Base-by-base conservation (phyloP, 371 early-diverging fungal genomes). In the Smittium mucronatum region DNA sequence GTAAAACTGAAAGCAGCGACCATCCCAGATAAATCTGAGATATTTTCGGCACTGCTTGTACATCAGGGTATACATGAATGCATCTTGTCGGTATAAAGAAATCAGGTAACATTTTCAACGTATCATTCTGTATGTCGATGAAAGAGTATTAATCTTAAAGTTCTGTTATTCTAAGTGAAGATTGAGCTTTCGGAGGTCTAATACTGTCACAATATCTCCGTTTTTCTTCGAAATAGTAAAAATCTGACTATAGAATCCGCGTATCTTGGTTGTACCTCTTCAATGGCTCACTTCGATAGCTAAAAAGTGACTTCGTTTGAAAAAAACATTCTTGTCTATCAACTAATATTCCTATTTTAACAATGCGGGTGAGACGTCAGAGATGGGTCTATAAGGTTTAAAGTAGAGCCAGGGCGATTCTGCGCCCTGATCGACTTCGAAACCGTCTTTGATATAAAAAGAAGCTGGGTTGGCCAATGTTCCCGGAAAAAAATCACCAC, bases 11-110 rank as follows among this genome's bases (percentile, higher is more conserved):
- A 81, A 83, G n/a, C 72, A 69, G 30, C 76, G 70, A 17, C 75
- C 76, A 32, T 80, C 72, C 76, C 81, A 83, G n/a, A 70, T 58
- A 63, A 82, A 81, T 36, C 77, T 81, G 15, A 83, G 76, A 67
- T 72, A 81, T 0, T 68, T 65, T 70, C 67, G 70, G 75, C 71
- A 26, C 75, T 75, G 2, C 69, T 47, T 61, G 25, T 72, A 71
- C n/a, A 78, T 71, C 0, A 75, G 75, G 65, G 77, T 76, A 26
- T 75, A 73, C 63, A 78, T 71, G 26, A 76, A 78, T 16, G 78
- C 74, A 63, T 75, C 72, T 68, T 76, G 78, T 31, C 77, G 69
- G 66, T 71, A 74, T 63, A 80, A 63, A 26, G n/a, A n/a, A 2
- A 73, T 71, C 0, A 80, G 71, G 69, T 73, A 78, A 47, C 80